Base-by-base conservation (phyloP, 257 asterid genomes). In the Petrea volubilis region DNA sequence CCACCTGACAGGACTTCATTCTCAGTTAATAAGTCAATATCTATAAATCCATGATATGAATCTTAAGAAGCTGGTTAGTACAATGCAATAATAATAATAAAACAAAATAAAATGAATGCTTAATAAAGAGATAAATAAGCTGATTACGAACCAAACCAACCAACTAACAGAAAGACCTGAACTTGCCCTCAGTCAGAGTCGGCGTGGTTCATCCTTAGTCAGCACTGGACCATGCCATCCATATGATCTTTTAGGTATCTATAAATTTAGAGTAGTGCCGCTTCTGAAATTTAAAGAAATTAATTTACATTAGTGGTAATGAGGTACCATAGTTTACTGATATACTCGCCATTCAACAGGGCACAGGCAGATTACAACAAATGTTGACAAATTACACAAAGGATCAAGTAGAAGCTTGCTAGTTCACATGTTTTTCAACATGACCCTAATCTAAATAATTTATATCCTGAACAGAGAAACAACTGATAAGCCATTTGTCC, bases 151-250 rank as follows among this genome's bases (percentile, higher is more conserved):
- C 57, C 28, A 43, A n/a, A 66, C 49, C n/a, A 40, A 27, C 41
- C 34, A 34, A 21, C 68, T 10, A 73, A 65, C 23, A 29, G 20
- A 64, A 44, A 56, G 68, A 63, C 41, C 11, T 64, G 80, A 72
- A 31, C 6, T 64, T 14, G 53, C 20, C 11, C 17, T 25, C 25
- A 17, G 44, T 50, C 14, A 12, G 18, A 43, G 49, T 28, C 8
- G 12, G 33, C 14, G 41, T 49, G 53, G 13, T 36, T 62, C 55
- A 55, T 57, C 66, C 65, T 38, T 33, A 12, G n/a, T 34, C 29
- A 31, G 47, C 28, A 65, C 21, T 56, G 29, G 36, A 34, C 49
- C 57, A 55, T 6, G 61, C 6, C 64, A 34, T 25, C 44, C 34
- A 47, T 10, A n/a, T 14, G 12, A 33, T 66, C 34, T 17, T 43